phyloP scores from a whole-genome alignment of 345 rosid species.

The Brassica cretica region DNA sequence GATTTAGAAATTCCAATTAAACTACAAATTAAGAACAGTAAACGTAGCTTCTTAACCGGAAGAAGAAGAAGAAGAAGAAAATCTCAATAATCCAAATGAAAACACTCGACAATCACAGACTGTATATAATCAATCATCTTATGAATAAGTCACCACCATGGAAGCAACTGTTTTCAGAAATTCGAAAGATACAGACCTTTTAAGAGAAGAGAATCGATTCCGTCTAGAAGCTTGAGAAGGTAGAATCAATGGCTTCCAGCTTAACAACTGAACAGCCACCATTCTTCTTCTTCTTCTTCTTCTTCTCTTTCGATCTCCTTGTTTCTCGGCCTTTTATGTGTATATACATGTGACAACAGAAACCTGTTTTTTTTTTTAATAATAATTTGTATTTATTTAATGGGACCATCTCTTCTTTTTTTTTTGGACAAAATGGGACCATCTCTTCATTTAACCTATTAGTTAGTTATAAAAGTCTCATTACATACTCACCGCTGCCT shows the following conservation, averaged over 20 bases:
- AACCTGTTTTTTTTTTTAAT: not conserved
- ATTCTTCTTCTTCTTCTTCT: constrained; percentile 20
- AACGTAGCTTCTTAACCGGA: not conserved
- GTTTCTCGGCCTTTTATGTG: not conserved
- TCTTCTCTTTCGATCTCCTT: not conserved
- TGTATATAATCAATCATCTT: not conserved
- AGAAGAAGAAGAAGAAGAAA: not conserved
- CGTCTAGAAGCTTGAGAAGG: constrained; percentile 27
- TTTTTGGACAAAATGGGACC: too few species aligned
- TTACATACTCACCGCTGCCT: too few species aligned
- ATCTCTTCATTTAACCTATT: not conserved
- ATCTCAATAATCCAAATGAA: not conserved
- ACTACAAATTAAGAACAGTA: not conserved
- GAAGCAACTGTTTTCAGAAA: not conserved
- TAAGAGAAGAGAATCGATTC: constrained; percentile 24
- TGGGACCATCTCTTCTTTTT: not conserved
- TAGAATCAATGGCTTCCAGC: constrained; percentile 46
- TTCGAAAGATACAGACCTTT: constrained; percentile 41
- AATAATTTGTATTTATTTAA: not conserved
- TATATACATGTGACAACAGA: not conserved
- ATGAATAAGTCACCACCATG: not conserved
- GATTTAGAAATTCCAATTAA: not conserved
- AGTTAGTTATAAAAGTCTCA: not conserved
- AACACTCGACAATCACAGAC: not conserved
- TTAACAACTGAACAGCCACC: constrained; percentile 44